Conservation (phyloP, 176 grass and related monocot species). For the Raddia guianensis region DNA sequence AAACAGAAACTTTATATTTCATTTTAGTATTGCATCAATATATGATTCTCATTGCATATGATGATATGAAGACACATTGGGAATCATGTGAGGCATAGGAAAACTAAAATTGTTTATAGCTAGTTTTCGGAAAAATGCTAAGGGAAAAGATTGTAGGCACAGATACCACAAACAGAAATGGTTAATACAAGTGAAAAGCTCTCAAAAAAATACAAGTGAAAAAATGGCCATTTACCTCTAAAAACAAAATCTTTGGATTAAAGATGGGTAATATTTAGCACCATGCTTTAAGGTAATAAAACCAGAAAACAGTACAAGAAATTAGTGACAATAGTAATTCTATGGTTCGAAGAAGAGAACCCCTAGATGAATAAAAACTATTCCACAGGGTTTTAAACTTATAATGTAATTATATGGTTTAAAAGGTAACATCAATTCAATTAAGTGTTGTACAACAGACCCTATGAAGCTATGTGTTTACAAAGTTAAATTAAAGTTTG, state of each 20-base stretch:
- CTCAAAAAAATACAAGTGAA: background rate
- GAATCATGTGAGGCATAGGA: background rate
- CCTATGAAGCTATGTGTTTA: background rate
- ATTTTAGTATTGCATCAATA: background rate
- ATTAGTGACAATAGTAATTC: background rate
- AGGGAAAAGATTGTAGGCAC: background rate
- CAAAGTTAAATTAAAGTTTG: background rate
- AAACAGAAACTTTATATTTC: slow-evolving; percentile 5
- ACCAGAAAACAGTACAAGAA: slow-evolving; percentile 10
- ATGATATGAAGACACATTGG: slow-evolving; percentile 16
- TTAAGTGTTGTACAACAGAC: background rate
- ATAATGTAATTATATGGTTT: background rate
- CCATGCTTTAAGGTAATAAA: background rate
- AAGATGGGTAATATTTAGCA: background rate
- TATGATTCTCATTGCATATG: background rate
- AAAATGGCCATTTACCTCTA: background rate
- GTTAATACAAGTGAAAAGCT: background rate
- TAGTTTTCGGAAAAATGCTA: background rate
- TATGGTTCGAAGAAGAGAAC: background rate
- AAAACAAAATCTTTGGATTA: background rate
- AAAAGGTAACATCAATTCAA: background rate
- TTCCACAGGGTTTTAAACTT: background rate
- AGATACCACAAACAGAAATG: slow-evolving; percentile 2
- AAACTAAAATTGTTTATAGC: background rate
- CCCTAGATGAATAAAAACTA: background rate